Evolutionary conservation across 169 alveolate genomes (phyloP).

Genomic region (Plasmodium gonderi): DNA sequence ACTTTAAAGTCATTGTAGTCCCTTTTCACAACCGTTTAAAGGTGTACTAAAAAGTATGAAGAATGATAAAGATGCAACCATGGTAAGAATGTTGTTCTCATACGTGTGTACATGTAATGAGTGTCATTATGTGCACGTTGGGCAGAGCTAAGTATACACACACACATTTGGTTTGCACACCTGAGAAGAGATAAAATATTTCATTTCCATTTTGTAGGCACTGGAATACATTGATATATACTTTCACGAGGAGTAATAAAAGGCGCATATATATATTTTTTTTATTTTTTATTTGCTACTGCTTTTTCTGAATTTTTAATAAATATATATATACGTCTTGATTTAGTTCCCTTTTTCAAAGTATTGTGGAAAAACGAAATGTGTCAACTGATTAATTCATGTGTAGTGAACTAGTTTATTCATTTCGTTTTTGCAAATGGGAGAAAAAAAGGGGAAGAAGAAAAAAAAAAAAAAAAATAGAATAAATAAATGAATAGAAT

Average conservation of each 20-base stretch:
- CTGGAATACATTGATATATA: conserved; percentile 53
- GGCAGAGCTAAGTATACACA: too few relatives aligned
- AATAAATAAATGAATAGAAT: background rate
- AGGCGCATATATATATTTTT: background rate
- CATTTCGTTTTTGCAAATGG: background rate
- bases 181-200: background rate
- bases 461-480: background rate
- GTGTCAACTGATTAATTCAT: background rate
- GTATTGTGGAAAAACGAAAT: background rate
- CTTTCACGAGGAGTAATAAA: conserved; percentile 23
- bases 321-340: background rate
- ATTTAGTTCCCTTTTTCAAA: background rate
- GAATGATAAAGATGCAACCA: conserved; percentile 31
- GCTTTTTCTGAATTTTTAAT: background rate
- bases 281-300: background rate
- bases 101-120: background rate
- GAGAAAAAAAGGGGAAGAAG: background rate
- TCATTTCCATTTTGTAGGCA: conserved; percentile 27
- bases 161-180: background rate
- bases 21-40: conserved; percentile 68
- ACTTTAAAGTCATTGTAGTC: conserved; percentile 25
- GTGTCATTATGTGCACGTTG: background rate
- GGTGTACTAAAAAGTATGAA: conserved; percentile 23
- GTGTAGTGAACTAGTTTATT: background rate
- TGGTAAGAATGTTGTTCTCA: background rate